These are phyloP conservation scores for Deakozyma indianensis DNA, from an alignment of 805 yeast genomes.

Conservation along the genomic window DNA sequence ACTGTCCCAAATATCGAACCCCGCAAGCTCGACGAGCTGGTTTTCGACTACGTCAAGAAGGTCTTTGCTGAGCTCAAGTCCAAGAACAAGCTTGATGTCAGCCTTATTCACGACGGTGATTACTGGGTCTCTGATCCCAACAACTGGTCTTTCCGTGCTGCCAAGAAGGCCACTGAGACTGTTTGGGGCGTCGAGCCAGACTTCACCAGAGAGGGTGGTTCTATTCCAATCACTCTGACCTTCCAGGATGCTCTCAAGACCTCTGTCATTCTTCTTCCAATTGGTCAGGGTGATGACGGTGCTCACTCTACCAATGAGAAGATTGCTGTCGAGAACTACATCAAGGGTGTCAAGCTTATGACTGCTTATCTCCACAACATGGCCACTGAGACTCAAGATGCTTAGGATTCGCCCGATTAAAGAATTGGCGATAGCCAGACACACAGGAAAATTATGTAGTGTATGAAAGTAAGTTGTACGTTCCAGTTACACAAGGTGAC, in stretches of 20 bases:
- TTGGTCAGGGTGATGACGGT: constrained; percentile 99
- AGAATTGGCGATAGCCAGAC: not conserved
- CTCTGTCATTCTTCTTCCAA: constrained; percentile 78
- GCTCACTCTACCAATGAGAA: constrained; percentile 98
- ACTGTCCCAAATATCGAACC: constrained; percentile 92
- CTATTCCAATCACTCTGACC: constrained; percentile 91
- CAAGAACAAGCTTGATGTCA: constrained; percentile 58
- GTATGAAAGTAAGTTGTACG: not conserved
- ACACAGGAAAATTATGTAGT: not conserved
- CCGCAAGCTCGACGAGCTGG: constrained; percentile 61
- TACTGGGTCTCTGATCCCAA: constrained; percentile 95
- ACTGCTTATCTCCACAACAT: constrained; percentile 88
- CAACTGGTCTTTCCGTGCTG: constrained; percentile 87
- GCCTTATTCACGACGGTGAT: constrained; percentile 84
- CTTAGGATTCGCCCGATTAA: constrained; percentile 1
- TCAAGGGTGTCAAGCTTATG: constrained; percentile 86
- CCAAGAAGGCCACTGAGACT: constrained; percentile 80
- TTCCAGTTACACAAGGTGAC: not conserved
- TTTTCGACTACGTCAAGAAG: constrained; percentile 51
- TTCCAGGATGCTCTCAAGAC: constrained; percentile 81
- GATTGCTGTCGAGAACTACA: constrained; percentile 73
- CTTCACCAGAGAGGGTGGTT: constrained; percentile 97
- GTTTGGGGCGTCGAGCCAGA: constrained; percentile 96
- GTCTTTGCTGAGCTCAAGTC: constrained; percentile 57
- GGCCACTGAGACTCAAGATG: constrained; percentile 27